Evolutionary conservation across 2,329 filamentous ascomycete genomes (phyloP), one percentile per base, ranked within the genome.

Genomic region (Trichoderma afroharzianum): DNA sequence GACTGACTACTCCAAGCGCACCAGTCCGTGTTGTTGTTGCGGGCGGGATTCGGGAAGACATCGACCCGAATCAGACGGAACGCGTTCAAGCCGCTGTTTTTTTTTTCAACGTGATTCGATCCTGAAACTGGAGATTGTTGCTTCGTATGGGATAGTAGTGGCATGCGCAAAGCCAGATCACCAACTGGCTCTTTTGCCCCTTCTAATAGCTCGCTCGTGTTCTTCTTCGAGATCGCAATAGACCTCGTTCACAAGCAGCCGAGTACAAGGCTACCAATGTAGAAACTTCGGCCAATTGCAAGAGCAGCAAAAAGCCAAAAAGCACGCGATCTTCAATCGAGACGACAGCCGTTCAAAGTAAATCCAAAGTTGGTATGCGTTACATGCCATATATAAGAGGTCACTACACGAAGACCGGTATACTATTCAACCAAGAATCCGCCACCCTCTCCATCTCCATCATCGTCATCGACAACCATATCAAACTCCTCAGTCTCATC

Each of bases 391-490:
- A 33, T 9, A 53, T 53, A 53, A 14, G 28, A 4, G 4, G 39
- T 24, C 12, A 24, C 62, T 9, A 4, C 11, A 15, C 12, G 3
- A 53, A 18, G 28, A 15, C 32, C 15, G 5, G 21, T 24, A 33
- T 21, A n/a, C 71, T 72, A 83, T 18, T 83, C 82, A 21, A 82
- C 72, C 63, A 86, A 68, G 73, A 85, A 86, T 4, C 85, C 84
- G 3, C 83, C 83, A 21, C 86, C 85, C 36, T 83, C 86, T 72
- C 80, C 81, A 8, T 83, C 86, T 72, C 80, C 81, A 8, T 81
- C 79, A 11, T 80, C 80, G 72, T 82, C 82, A n/a, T 81, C 80
- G 28, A 75, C 79, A 28, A 79, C 79, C 78, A 84, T 83, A 33
- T 83, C 80, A 75, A 82, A 83, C 75, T 84, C 83, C 72, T 82